These are phyloP conservation scores for Hordeum marinum DNA, from an alignment of 176 grass and related monocot genomes.

Conservation along the genomic window DNA sequence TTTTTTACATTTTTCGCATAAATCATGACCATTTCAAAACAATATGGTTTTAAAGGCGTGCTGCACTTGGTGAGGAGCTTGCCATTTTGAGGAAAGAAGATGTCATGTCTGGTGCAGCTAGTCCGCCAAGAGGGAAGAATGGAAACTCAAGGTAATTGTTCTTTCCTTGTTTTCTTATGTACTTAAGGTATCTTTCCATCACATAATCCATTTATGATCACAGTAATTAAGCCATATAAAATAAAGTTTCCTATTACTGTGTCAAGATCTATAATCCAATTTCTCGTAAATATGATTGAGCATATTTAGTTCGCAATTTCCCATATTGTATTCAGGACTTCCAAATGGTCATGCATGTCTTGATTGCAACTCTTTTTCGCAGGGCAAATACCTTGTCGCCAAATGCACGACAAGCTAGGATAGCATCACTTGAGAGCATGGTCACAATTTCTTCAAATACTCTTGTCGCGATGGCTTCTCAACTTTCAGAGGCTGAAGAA, in stretches of 20 bases:
- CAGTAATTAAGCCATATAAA: background rate
- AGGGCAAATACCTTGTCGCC: constrained; percentile 78
- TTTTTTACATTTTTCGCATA: background rate
- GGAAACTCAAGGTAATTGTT: constrained; percentile 67
- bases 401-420: constrained; percentile 80
- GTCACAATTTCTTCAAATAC: constrained; percentile 91
- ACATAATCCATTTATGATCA: constrained; percentile 4
- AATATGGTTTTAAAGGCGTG: constrained; percentile 50
- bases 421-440: constrained; percentile 94
- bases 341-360: constrained; percentile 15
- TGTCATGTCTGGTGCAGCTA: constrained; percentile 40
- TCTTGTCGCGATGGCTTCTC: constrained; percentile 93
- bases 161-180: constrained; percentile 6
- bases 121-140: constrained; percentile 65
- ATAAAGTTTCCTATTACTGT: background rate
- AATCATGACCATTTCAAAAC: background rate
- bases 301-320: background rate
- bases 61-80: constrained; percentile 90
- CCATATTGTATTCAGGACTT: background rate
- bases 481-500: constrained; percentile 97
- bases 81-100: constrained; percentile 83
- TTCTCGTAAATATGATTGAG: background rate
- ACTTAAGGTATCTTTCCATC: background rate
- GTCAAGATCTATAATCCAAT: background rate
- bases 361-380: constrained; percentile 21